Evolutionary conservation across 2,329 filamentous ascomycete genomes (phyloP).

Genomic region (Taxawa tesnikishii): DNA sequence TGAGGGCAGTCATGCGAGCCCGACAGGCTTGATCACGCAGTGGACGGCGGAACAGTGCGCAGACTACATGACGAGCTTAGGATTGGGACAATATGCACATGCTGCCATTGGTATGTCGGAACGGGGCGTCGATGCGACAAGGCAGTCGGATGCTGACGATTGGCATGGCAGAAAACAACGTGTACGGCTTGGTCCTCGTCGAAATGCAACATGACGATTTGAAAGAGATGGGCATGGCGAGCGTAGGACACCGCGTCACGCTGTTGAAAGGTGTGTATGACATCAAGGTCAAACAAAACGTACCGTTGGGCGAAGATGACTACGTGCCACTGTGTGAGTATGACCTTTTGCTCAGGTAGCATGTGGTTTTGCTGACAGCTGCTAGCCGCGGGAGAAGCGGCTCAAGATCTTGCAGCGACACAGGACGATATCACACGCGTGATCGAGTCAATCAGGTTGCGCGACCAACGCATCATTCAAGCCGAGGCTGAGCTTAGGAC

Average conservation of each 20-base stretch:
- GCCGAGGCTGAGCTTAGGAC: slow-evolving; percentile 74
- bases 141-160: slow-evolving; percentile 3
- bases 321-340: slow-evolving; percentile 81
- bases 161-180: slow-evolving; percentile 62
- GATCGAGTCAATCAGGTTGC: slow-evolving; percentile 75
- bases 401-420: slow-evolving; percentile 74
- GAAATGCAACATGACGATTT: slow-evolving; percentile 84
- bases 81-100: slow-evolving; percentile 71
- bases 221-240: slow-evolving; percentile 86
- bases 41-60: slow-evolving; percentile 83
- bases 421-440: slow-evolving; percentile 87
- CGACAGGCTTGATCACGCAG: slow-evolving; percentile 63
- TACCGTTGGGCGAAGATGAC: slow-evolving; percentile 83
- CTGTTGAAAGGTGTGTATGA: slow-evolving; percentile 96
- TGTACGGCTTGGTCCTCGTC: slow-evolving; percentile 82
- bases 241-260: slow-evolving; percentile 86
- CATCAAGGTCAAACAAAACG: slow-evolving; percentile 85
- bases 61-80: slow-evolving; percentile 72
- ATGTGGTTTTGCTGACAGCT: slow-evolving; percentile 10
- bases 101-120: slow-evolving; percentile 62
- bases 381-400: slow-evolving; percentile 79
- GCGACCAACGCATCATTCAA: slow-evolving; percentile 78
- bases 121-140: slow-evolving; percentile 6
- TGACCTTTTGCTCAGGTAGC: neutral
- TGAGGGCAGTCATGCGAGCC: slow-evolving; percentile 51